Evolutionary conservation across 2,329 filamentous ascomycete species (phyloP).

Genomic region (Elsinoe perseae): DNA sequence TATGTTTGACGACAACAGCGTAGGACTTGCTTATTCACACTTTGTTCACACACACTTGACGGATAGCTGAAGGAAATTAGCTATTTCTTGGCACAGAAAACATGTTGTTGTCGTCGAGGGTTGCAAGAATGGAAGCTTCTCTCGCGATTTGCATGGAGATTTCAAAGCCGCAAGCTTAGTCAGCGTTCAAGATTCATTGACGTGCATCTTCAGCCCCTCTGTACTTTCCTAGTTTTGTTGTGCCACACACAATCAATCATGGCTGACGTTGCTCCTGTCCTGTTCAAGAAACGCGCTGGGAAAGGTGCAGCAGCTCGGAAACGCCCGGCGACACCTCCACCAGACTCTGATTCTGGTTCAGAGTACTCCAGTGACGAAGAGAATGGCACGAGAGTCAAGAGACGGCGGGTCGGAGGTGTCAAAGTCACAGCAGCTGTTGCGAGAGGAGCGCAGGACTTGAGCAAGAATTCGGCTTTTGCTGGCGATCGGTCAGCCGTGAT

Average conservation of each 20-base stretch:
- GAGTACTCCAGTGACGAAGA: conserved; percentile 70
- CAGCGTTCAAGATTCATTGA: conserved; percentile 3
- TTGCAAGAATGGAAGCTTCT: too few species aligned
- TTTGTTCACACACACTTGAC: too few species aligned
- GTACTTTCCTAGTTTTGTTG: neutral
- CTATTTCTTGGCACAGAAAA: too few species aligned
- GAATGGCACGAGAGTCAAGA: conserved; percentile 67
- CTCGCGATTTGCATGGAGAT: too few species aligned
- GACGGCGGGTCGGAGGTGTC: conserved; percentile 61
- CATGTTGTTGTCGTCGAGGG: too few species aligned
- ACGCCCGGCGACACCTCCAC: conserved; percentile 68
- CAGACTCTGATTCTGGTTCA: conserved; percentile 49
- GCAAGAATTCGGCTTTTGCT: conserved; percentile 38
- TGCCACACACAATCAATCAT: conserved; percentile 20
- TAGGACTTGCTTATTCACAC: too few species aligned
- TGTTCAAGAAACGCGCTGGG: conserved; percentile 79
- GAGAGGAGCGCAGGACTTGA: conserved; percentile 30
- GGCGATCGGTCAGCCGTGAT: conserved; percentile 57
- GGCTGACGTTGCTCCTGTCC: conserved; percentile 37
- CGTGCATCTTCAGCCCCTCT: neutral
- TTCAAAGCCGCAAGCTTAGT: conserved; percentile 9
- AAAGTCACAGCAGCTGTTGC: conserved; percentile 58
- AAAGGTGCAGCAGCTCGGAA: conserved; percentile 76
- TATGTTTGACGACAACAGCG: too few species aligned
- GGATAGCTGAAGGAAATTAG: too few species aligned